Percentiles rank a stretch among this genome's conserved stretches.
phyloP scores from a whole-genome alignment of 352 stramenopile species.

The Pythium folliculosum region DNA sequence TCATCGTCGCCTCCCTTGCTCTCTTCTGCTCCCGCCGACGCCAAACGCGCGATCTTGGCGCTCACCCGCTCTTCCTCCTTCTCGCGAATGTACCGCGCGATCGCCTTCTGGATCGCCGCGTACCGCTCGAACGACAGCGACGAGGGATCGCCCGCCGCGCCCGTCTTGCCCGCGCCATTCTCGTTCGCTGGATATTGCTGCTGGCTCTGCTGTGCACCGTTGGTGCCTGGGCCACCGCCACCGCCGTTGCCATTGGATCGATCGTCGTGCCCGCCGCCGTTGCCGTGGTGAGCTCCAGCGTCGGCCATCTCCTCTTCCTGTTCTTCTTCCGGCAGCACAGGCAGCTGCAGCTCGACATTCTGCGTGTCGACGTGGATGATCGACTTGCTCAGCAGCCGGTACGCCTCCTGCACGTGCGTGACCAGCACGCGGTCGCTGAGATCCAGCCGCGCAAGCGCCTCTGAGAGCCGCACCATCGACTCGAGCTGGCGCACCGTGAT shows the following conservation, averaged over 20 bases:
- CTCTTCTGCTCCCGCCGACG: constrained; percentile 30
- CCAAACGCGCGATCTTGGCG: constrained; percentile 46
- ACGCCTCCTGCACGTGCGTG: constrained; percentile 95
- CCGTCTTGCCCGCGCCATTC: not conserved
- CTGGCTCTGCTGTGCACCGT: not conserved
- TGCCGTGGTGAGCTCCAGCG: not conserved
- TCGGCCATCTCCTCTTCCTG: constrained; percentile 25
- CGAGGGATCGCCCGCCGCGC: constrained; percentile 16
- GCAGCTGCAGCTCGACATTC: constrained; percentile 93
- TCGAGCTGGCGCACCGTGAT: constrained; percentile 99
- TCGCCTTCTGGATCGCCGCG: constrained; percentile 78
- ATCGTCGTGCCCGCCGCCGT: not conserved
- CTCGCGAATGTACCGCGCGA: constrained; percentile 78
- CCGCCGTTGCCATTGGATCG: constrained; percentile 1
- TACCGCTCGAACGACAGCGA: constrained; percentile 84
- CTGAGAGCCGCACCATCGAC: constrained; percentile 97
- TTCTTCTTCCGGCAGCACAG: constrained; percentile 49
- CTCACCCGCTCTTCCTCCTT: constrained; percentile 67
- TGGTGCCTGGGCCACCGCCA: not conserved
- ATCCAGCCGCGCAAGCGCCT: constrained; percentile 95
- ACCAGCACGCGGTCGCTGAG: constrained; percentile 92
- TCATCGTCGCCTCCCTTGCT: not conserved
- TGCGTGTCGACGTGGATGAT: constrained; percentile 99
- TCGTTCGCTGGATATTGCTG: not conserved
- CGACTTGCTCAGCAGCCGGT: constrained; percentile 96